These are phyloP conservation scores for Sporisorium sorghi DNA, from an alignment of 1,284 basidiomycete species.

Conservation along the genomic window DNA sequence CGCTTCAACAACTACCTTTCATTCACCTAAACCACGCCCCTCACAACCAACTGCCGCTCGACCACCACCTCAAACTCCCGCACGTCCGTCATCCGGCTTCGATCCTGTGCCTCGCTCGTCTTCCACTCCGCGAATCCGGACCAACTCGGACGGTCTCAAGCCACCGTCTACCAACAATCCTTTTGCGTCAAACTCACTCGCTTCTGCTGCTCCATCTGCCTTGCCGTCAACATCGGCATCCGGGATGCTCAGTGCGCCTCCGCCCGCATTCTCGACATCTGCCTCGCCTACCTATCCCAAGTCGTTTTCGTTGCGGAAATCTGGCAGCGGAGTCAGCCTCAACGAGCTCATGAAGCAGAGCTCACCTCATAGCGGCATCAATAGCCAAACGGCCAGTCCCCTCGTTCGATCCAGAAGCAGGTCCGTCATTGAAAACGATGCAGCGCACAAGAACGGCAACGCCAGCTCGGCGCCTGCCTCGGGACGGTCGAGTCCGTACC, in stretches of 20 bases:
- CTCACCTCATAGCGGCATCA: constrained; percentile 6
- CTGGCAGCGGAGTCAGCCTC: constrained; percentile 37
- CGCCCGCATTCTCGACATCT: constrained; percentile 3
- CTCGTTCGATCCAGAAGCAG: constrained; percentile 15
- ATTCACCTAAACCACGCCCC: constrained; percentile 21
- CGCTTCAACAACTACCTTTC: constrained; percentile 1
- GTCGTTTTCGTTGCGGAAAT: constrained; percentile 20
- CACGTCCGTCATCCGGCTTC: constrained; percentile 17
- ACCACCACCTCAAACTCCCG: constrained; percentile 20
- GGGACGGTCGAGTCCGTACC: constrained; percentile 17
- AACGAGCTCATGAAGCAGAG: constrained; percentile 30
- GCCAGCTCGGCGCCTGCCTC: constrained; percentile 17
- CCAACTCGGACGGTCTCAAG: constrained; percentile 12
- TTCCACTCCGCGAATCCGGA: constrained; percentile 33
- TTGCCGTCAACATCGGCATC: constrained; percentile 23
- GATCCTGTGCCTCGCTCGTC: constrained; percentile 35
- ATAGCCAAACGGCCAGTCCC: not conserved
- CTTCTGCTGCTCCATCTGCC: not conserved
- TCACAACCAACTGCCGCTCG: not conserved
- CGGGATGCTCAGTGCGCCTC: constrained; percentile 28
- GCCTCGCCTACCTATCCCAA: constrained; percentile 3
- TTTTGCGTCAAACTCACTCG: not conserved
- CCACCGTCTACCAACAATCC: constrained; percentile 22
- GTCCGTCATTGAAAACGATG: constrained; percentile 3
- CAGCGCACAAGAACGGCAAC: not conserved